Evolutionary conservation across 2,329 filamentous ascomycete genomes (phyloP), one percentile per base, ranked within the genome.

Genomic region (Trichothecium roseum): DNA sequence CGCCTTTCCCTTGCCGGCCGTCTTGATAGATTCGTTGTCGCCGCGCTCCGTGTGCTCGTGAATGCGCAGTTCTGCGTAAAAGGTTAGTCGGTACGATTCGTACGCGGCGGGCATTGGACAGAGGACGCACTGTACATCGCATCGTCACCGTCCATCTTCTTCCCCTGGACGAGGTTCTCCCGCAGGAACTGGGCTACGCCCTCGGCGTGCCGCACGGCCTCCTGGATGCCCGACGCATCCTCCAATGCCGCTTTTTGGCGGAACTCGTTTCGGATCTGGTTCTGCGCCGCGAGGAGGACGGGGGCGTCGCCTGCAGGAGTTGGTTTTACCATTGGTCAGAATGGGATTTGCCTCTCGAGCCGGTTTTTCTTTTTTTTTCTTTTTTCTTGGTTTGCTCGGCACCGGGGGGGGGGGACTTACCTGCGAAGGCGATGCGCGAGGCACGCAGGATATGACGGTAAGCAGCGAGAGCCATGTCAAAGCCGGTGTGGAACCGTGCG

Each of bases 11-110:
- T 42, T 55, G 40, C 61, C 66, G 3, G 70, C 69, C 35, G 76
- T 66, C 60, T 88, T 93, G 50, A 95, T 76, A 24, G 81, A 84
- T 48, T 95, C 87, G 53, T 98, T 98, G 60, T 96, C 84, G 36
- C 91, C 87, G 45, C 85, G 72, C 59, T 98, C 89, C 20, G 82
- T 98, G 45, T 94, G 66, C 41, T 94, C 74, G 56, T 96, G 91
- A 60, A 98, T 95, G 35, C 81, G 73, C 38, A 96, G 63, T 54
- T 82, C 87, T 95, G 46, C 24, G 28, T 16, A 16, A 37, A 35
- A 38, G 36, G 40, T 40, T 32, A 37, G n/a, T n/a, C n/a, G n/a
- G n/a, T n/a, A 30, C 31, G 22, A 14, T 5, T 22, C 26, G n/a
- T 8, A 18, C 9, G 16, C n/a, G 14, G 16, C 17, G 10, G n/a